Conservation (phyloP, 1,139 yeast genomes). For the Geotrichum siamense region DNA sequence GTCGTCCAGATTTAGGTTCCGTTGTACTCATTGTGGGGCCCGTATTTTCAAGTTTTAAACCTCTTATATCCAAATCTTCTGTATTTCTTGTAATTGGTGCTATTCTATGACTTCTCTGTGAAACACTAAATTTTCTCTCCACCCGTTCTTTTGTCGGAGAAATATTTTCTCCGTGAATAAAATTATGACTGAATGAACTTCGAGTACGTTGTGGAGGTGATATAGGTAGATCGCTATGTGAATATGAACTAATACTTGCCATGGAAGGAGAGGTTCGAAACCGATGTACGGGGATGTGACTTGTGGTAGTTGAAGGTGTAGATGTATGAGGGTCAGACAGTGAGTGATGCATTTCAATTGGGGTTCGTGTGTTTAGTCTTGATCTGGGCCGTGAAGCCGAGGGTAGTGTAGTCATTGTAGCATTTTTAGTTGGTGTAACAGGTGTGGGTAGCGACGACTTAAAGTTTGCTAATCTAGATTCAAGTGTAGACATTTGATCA, state of each 20-base stretch:
- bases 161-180: not conserved
- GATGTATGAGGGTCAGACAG: not conserved
- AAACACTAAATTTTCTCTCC: not conserved
- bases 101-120: not conserved
- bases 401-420: slow-evolving; percentile 4
- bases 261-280: slow-evolving; percentile 15
- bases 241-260: not conserved
- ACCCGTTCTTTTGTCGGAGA: slow-evolving; percentile 4
- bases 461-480: slow-evolving; percentile 31
- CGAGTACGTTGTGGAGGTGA: slow-evolving; percentile 5
- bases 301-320: slow-evolving; percentile 3
- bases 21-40: not conserved
- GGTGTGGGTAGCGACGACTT: slow-evolving; percentile 29
- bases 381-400: slow-evolving; percentile 8
- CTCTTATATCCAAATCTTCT: not conserved
- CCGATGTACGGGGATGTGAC: slow-evolving; percentile 13
- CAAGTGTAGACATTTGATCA: slow-evolving; percentile 30
- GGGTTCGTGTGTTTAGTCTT: not conserved
- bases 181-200: slow-evolving; percentile 10
- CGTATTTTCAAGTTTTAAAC: not conserved
- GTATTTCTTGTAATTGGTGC: not conserved
- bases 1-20: not conserved
- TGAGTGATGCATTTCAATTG: not conserved
- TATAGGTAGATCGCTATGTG: slow-evolving; percentile 1
- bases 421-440: slow-evolving; percentile 14